phyloP scores from a whole-genome alignment of 129 eudicot genomes.

The Ambrosia artemisiifolia region DNA sequence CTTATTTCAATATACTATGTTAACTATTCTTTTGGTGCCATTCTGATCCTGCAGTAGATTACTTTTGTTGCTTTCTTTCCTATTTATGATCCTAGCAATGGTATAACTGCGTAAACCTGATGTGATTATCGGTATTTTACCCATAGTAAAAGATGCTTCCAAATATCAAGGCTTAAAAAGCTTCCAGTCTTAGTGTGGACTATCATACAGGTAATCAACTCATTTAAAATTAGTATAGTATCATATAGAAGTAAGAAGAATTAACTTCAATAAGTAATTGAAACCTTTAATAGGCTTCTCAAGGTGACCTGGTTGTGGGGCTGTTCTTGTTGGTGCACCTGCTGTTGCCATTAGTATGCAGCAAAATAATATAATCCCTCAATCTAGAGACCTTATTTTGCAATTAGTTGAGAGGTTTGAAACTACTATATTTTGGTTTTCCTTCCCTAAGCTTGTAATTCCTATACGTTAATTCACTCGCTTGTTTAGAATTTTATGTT shows the following conservation, averaged over 20 bases:
- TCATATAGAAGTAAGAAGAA: conserved; percentile 1
- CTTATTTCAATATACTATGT: too few relatives aligned
- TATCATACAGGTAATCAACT: conserved; percentile 36
- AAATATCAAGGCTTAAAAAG: conserved; percentile 53
- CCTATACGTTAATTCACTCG: not conserved
- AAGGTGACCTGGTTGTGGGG: conserved; percentile 54
- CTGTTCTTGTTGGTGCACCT: conserved; percentile 46
- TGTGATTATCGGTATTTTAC: conserved; percentile 39
- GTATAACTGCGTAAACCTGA: conserved; percentile 46
- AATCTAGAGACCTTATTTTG: conserved; percentile 55
- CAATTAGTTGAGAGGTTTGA: conserved; percentile 56
- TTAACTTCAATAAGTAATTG: not conserved
- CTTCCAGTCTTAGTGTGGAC: conserved; percentile 45
- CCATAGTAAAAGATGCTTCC: conserved; percentile 36
- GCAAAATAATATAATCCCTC: conserved; percentile 54
- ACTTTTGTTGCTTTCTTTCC: not conserved
- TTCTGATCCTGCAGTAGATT: too few relatives aligned
- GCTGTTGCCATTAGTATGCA: conserved; percentile 46
- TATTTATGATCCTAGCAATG: conserved; percentile 46
- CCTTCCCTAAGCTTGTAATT: not conserved
- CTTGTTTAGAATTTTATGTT: conserved; percentile 40
- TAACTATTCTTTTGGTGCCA: too few relatives aligned
- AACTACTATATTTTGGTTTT: not conserved
- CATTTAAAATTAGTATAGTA: conserved; percentile 1
- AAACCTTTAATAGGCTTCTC: conserved; percentile 37